These are phyloP conservation scores for Xylaria sp. DNA, from an alignment of 2,329 filamentous ascomycete genomes.

Conservation along the genomic window DNA sequence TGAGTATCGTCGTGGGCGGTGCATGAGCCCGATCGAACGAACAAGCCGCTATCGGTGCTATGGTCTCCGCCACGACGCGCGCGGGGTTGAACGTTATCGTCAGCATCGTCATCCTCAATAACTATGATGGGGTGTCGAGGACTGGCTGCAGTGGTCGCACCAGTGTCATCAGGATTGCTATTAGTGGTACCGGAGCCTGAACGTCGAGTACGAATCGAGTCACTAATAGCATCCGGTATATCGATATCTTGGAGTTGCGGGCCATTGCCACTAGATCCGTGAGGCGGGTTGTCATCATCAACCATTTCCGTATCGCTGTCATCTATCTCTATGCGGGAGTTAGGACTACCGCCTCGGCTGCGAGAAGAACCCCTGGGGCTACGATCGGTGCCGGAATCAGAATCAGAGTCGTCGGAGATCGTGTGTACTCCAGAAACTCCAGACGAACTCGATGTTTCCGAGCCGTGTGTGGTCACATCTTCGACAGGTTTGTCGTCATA, in stretches of 20 bases:
- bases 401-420: conserved; percentile 24
- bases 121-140: conserved; percentile 3
- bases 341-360: background rate
- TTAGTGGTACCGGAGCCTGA: background rate
- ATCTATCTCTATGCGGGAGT: conserved; percentile 30
- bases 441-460: conserved; percentile 22
- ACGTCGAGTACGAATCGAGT: background rate
- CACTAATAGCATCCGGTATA: background rate
- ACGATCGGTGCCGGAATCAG: conserved; percentile 47
- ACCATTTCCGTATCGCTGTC: conserved; percentile 23
- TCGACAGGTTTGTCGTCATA: conserved; percentile 39
- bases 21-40: conserved; percentile 26
- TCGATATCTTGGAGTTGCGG: background rate
- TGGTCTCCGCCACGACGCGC: too few relatives aligned
- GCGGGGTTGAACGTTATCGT: background rate
- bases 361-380: background rate
- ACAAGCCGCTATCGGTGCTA: conserved; percentile 12
- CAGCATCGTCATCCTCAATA: conserved; percentile 26
- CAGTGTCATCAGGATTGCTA: background rate
- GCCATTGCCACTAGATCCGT: background rate
- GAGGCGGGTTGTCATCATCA: conserved; percentile 4
- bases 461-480: conserved; percentile 14
- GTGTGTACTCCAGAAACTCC: background rate
- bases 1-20: background rate
- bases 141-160: background rate